Evolutionary conservation across 768 basidiomycete genomes (phyloP).

Genomic region (Kwoniella bestiolae): DNA sequence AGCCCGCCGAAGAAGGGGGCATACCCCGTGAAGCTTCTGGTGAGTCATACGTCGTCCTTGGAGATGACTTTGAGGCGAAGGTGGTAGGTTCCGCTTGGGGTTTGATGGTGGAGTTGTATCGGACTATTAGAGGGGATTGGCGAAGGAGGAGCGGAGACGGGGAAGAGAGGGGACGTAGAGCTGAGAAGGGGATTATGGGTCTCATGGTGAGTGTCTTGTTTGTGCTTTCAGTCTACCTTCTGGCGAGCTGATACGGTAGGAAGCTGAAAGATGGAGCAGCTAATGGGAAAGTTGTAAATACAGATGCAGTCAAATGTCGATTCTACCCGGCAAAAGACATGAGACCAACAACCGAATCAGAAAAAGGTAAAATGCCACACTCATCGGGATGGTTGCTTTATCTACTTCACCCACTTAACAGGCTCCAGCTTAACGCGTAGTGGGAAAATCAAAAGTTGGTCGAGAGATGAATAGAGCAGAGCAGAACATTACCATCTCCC

Average conservation of each 20-base stretch:
- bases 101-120: not conserved
- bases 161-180: not conserved
- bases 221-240: too few species aligned
- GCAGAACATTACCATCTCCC: not conserved
- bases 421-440: not conserved
- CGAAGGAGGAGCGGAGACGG: not conserved
- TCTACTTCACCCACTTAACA: not conserved
- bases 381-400: not conserved
- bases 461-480: not conserved
- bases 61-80: conserved; percentile 43
- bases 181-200: not conserved
- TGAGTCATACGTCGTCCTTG: conserved; percentile 39
- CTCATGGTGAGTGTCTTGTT: not conserved
- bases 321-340: not conserved
- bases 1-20: conserved; percentile 12
- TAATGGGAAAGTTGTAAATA: too few species aligned
- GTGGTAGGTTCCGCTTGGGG: conserved; percentile 32
- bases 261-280: too few species aligned
- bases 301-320: too few species aligned
- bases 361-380: too few species aligned
- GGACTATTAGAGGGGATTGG: not conserved
- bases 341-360: not conserved
- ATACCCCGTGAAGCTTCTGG: conserved; percentile 42
- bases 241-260: too few species aligned
- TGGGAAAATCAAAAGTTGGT: conserved; percentile 8